Evolutionary conservation across 1,284 basidiomycete genomes (phyloP), one percentile per base, ranked within the genome.

Genomic region (Puccinia polysora): DNA sequence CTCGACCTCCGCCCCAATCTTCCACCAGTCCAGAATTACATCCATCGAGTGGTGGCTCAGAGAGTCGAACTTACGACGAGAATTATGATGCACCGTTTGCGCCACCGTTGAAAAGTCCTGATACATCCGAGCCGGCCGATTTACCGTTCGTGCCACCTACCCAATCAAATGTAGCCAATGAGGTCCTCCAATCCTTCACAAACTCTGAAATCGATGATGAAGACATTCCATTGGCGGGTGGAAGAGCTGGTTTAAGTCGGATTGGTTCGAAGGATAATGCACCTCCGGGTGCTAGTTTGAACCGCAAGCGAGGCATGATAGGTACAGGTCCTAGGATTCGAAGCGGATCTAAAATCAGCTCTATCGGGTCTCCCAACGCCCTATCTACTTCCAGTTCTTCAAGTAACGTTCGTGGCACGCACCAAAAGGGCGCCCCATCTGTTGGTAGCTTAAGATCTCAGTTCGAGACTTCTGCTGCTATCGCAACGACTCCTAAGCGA

Each of bases 21-120:
- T 36, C 36, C 12, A 20, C 47, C 53, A 5, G 2, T 25, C 47
- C 36, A 43, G 64, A 65, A 52, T 36, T 23, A 20, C 23, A 20
- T 12, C 2, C 18, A 12, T 23, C 56, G 34, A 38, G 6, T 43
- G 25, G 47, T 28, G 18, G 4, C 18, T 50, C 30, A 38, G 20
- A n/a, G 20, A 38, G 4, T n/a, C 20, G 40, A 47, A 50, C 20
- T 38, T 25, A 34, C 15, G 4, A 4, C 36, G 52, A 60, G 32
- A 34, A 43, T 36, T n/a, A 25, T 5, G 67, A 70, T 47, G 28
- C 36, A 49, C 67, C 67, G n/a, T 70, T 70, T 52, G 67, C 60
- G 7, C 56, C 67, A 34, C 67, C 67, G 15, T 6, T 25, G 10
- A 18, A 52, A 38, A 47, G 32, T 23, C 2, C 8, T 10, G 47